phyloP scores from a whole-genome alignment of 495 filamentous ascomycete genomes.

The Talaromyces liani region DNA sequence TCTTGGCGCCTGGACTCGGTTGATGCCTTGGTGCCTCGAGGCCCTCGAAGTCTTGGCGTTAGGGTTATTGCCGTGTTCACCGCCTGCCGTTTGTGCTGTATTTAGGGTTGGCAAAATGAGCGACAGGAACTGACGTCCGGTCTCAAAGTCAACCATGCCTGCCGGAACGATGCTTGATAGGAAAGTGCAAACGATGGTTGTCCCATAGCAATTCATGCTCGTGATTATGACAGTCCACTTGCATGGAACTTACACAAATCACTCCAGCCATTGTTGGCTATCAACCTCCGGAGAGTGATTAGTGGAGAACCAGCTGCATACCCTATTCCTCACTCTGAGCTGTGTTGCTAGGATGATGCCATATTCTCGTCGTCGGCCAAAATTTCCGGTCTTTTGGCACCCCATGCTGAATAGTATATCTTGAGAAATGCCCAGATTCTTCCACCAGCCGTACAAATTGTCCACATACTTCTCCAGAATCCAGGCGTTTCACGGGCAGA shows the following conservation, averaged over 20 bases:
- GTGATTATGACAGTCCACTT: neutral
- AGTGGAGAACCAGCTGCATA: neutral
- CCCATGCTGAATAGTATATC: neutral
- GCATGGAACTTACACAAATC: neutral
- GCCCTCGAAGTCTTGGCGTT: neutral
- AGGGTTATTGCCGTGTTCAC: neutral
- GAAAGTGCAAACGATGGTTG: neutral
- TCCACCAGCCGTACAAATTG: neutral
- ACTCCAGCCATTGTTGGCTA: neutral
- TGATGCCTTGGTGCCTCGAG: conserved; percentile 2
- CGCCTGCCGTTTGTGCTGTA: neutral
- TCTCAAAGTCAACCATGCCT: neutral
- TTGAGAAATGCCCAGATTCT: neutral
- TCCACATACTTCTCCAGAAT: neutral
- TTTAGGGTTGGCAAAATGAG: neutral
- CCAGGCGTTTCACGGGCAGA: too few relatives aligned
- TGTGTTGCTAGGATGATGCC: conserved; percentile 9
- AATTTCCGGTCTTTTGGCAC: neutral
- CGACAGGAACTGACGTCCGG: conserved; percentile 7
- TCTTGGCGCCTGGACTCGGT: neutral
- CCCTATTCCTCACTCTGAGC: neutral
- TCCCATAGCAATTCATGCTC: neutral
- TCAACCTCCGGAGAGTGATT: neutral
- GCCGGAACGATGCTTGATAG: neutral
- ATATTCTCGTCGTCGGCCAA: conserved; percentile 8